phyloP scores from a whole-genome alignment of 2,329 filamentous ascomycete genomes.

The Hypoxylon sp. region DNA sequence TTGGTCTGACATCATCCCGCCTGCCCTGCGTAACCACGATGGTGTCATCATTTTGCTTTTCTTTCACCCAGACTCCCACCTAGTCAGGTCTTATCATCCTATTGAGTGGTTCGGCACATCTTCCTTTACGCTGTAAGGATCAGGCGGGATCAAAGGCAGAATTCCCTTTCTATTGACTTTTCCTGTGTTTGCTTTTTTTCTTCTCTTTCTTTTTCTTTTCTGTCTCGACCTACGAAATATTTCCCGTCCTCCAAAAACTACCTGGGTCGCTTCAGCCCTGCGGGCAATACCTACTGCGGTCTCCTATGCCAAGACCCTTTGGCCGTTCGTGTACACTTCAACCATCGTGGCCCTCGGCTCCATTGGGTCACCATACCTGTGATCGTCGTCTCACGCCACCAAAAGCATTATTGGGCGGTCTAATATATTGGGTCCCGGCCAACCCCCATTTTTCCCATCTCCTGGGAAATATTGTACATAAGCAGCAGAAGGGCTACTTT shows the following conservation, averaged over 20 bases:
- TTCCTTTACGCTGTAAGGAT: conserved; percentile 8
- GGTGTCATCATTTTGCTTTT: conserved; percentile 43
- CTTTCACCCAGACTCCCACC: conserved; percentile 13
- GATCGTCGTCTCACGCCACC: conserved; percentile 41
- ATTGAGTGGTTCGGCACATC: conserved; percentile 20
- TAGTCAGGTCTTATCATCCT: conserved; percentile 4
- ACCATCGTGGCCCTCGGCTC: conserved; percentile 39
- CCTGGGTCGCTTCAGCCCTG: conserved; percentile 24
- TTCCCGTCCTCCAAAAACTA: conserved; percentile 22
- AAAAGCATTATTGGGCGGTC: conserved; percentile 38
- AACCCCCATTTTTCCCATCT: conserved; percentile 38
- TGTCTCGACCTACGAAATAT: conserved; percentile 25
- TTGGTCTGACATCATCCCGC: conserved; percentile 50
- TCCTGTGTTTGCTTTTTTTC: background rate
- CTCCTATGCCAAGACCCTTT: conserved; percentile 28
- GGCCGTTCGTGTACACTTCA: conserved; percentile 27
- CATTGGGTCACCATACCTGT: conserved; percentile 32
- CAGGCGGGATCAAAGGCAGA: conserved; percentile 8
- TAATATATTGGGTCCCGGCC: conserved; percentile 41
- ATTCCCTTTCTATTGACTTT: conserved; percentile 7
- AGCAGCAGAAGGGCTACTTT: conserved; percentile 22
- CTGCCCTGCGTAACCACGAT: conserved; percentile 43
- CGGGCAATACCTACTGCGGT: conserved; percentile 17
- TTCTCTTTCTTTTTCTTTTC: conserved; percentile 6
- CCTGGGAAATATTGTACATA: conserved; percentile 33